A percentile compares a stretch with the other conserved stretches of the same genome.
phyloP scores from a whole-genome alignment of 306 rosid genomes.

The Calophaca sinica region DNA sequence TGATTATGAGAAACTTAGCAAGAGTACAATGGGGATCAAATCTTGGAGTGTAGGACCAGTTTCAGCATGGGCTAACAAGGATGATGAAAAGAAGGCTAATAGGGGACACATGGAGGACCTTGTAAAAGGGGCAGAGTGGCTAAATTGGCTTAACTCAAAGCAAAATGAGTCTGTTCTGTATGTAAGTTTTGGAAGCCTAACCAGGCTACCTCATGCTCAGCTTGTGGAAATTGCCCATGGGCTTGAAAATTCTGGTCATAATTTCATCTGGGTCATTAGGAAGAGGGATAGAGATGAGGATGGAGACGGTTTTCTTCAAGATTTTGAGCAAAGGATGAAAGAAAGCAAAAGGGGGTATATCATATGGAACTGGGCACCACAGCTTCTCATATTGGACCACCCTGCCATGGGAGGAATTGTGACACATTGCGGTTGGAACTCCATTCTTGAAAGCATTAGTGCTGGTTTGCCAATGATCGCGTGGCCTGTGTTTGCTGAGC shows the following conservation, averaged over 20 bases:
- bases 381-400: constrained; percentile 43
- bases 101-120: neutral
- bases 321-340: constrained; percentile 39
- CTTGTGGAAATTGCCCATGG: constrained; percentile 48
- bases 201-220: constrained; percentile 34
- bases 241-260: constrained; percentile 45
- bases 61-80: constrained; percentile 38
- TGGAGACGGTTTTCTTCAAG: constrained; percentile 3
- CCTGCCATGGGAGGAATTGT: constrained; percentile 47
- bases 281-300: neutral
- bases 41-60: constrained; percentile 49
- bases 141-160: constrained; percentile 46
- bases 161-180: constrained; percentile 35
- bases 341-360: constrained; percentile 40
- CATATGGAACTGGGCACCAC: constrained; percentile 53
- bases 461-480: constrained; percentile 48
- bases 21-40: constrained; percentile 31
- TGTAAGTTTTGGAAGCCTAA: constrained; percentile 45
- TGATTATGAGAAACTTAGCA: constrained; percentile 40
- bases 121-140: constrained; percentile 10
- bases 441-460: constrained; percentile 44
- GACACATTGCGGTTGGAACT: constrained; percentile 53
- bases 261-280: constrained; percentile 45
- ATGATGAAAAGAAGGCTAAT: constrained; percentile 28
- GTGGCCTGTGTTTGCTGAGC: constrained; percentile 47